Evolutionary conservation across 2,329 filamentous ascomycete species (phyloP).

Genomic region (Verticillium isaacii): DNA sequence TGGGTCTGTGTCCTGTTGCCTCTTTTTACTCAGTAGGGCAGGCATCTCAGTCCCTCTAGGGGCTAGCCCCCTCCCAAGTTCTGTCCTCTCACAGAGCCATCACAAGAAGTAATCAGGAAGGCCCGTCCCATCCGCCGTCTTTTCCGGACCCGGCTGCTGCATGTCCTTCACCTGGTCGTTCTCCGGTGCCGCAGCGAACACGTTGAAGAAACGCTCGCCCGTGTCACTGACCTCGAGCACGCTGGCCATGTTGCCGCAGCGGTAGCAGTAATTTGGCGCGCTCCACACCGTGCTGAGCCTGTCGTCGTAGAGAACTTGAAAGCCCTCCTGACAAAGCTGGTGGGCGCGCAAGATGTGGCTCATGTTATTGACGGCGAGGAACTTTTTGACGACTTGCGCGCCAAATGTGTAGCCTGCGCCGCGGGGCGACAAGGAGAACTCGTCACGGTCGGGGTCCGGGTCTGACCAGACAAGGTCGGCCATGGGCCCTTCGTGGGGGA

Average conservation of each 20-base stretch:
- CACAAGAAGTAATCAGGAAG: slow-evolving; percentile 71
- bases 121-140: slow-evolving; percentile 56
- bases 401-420: slow-evolving; percentile 97
- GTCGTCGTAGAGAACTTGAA: slow-evolving; percentile 95
- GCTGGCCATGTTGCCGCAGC: slow-evolving; percentile 95
- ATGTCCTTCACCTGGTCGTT: slow-evolving; percentile 88
- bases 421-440: slow-evolving; percentile 89
- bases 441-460: slow-evolving; percentile 93
- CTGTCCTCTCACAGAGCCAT: neutral
- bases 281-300: slow-evolving; percentile 95
- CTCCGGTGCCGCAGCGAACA: slow-evolving; percentile 94
- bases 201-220: slow-evolving; percentile 93
- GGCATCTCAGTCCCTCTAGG: neutral
- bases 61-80: no score
- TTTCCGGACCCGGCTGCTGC: slow-evolving; percentile 66
- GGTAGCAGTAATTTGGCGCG: slow-evolving; percentile 92
- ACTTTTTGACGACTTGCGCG: slow-evolving; percentile 96
- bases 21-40: neutral
- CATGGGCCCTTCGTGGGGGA: slow-evolving; percentile 98
- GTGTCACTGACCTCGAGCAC: slow-evolving; percentile 93
- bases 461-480: slow-evolving; percentile 99
- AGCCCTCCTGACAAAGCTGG: slow-evolving; percentile 96
- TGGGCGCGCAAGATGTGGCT: slow-evolving; percentile 96
- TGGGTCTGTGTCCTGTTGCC: neutral
- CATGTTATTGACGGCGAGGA: slow-evolving; percentile 95